Conservation (phyloP, 371 early-diverging fungal genomes). For the Sporodiniella umbellata region DNA sequence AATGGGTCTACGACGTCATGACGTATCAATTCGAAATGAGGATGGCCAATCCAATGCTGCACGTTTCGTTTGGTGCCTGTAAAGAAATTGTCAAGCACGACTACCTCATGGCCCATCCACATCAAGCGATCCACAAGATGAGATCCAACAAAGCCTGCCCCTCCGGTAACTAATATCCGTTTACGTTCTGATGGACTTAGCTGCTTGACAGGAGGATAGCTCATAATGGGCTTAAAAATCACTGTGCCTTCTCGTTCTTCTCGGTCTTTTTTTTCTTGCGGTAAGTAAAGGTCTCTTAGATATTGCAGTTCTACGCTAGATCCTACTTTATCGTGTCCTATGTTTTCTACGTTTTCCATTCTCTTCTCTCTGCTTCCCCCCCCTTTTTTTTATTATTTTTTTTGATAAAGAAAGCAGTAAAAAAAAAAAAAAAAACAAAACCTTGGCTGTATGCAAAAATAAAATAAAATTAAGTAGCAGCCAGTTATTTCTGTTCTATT, state of each 20-base stretch:
- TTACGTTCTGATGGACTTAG: slow-evolving; percentile 57
- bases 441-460: neutral
- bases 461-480: neutral
- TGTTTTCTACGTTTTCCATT: slow-evolving; percentile 21
- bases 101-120: slow-evolving; percentile 86
- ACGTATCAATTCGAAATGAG: slow-evolving; percentile 81
- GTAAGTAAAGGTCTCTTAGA: slow-evolving; percentile 47
- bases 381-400: too few relatives aligned
- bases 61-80: slow-evolving; percentile 73
- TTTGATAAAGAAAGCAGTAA: neutral
- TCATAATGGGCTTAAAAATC: slow-evolving; percentile 40
- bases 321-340: slow-evolving; percentile 43
- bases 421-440: neutral
- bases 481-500: too few relatives aligned
- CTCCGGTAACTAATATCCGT: slow-evolving; percentile 86
- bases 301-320: slow-evolving; percentile 38
- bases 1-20: slow-evolving; percentile 86
- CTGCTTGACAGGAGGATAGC: slow-evolving; percentile 55
- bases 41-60: slow-evolving; percentile 86
- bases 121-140: slow-evolving; percentile 85
- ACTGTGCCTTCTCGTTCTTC: slow-evolving; percentile 36
- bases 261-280: slow-evolving; percentile 29
- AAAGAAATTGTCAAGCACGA: slow-evolving; percentile 85
- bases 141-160: slow-evolving; percentile 89
- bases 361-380: too few relatives aligned